Conservation (phyloP, 1,284 basidiomycete genomes). For the Ganoderma meredithae region DNA sequence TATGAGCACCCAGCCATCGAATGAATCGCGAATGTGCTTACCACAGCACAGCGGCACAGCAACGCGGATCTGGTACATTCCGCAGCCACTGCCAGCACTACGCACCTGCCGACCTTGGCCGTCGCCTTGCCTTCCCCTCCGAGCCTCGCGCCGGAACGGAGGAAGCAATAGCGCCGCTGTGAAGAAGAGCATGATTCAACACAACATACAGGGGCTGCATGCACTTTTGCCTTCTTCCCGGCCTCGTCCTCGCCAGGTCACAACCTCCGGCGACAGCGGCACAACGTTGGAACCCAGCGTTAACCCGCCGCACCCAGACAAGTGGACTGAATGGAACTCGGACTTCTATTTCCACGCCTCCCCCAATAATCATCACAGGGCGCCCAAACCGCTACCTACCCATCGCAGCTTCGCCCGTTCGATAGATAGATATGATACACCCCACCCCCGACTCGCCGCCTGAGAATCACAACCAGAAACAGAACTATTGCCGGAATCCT, state of each 20-base stretch:
- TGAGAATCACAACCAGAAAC: neutral
- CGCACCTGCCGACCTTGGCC: neutral
- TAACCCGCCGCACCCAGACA: neutral
- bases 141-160: neutral
- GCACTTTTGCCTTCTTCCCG: neutral
- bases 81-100: neutral
- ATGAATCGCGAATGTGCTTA: neutral
- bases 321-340: slow-evolving; percentile 3
- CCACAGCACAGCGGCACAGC: slow-evolving; percentile 3
- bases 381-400: neutral
- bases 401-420: neutral
- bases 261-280: slow-evolving; percentile 7
- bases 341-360: slow-evolving; percentile 3
- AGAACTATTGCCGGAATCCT: neutral
- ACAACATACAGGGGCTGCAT: neutral
- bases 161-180: slow-evolving; percentile 6
- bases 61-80: slow-evolving; percentile 7
- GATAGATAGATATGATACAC: neutral
- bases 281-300: slow-evolving; percentile 1
- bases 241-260: neutral
- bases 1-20: neutral
- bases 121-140: slow-evolving; percentile 3
- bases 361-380: neutral
- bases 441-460: neutral
- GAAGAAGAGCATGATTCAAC: slow-evolving; percentile 1